These are phyloP conservation scores for Clonostachys chloroleuca DNA, from an alignment of 2,329 filamentous ascomycete genomes.

Conservation along the genomic window DNA sequence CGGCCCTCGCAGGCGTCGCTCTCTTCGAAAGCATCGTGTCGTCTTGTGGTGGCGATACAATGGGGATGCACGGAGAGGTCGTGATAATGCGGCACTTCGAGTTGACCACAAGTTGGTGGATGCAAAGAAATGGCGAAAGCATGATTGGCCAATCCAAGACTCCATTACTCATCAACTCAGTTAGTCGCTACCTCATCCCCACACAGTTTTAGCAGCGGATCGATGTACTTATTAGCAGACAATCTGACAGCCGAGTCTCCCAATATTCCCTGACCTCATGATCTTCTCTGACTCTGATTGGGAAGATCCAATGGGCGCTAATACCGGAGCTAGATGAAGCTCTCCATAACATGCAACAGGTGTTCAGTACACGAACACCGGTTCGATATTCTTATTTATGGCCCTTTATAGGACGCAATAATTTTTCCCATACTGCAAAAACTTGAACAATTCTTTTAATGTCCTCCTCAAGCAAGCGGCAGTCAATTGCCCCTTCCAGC, in stretches of 20 bases:
- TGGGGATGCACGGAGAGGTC: constrained; percentile 12
- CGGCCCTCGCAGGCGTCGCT: constrained; percentile 31
- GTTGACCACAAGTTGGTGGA: constrained; percentile 17
- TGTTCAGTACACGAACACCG: too few species aligned
- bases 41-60: constrained; percentile 15
- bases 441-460: constrained; percentile 1
- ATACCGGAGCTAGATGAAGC: too few species aligned
- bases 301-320: too few species aligned
- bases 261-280: too few species aligned
- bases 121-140: constrained; percentile 25
- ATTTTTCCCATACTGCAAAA: too few species aligned
- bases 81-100: constrained; percentile 29
- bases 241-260: too few species aligned
- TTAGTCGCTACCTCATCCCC: constrained; percentile 18
- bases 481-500: constrained; percentile 51
- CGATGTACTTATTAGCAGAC: too few species aligned
- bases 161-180: constrained; percentile 18
- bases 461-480: constrained; percentile 39
- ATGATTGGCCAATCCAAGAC: constrained; percentile 35
- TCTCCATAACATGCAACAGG: too few species aligned
- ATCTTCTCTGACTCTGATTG: too few species aligned
- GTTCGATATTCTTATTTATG: too few species aligned
- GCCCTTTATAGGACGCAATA: too few species aligned
- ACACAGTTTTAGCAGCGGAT: too few species aligned
- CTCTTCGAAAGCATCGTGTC: constrained; percentile 39